A percentile compares a stretch with the other conserved stretches of the same genome.
Evolutionary conservation across 441 rosid species (phyloP).

Genomic region (Pelargonium myrrhifolium): DNA sequence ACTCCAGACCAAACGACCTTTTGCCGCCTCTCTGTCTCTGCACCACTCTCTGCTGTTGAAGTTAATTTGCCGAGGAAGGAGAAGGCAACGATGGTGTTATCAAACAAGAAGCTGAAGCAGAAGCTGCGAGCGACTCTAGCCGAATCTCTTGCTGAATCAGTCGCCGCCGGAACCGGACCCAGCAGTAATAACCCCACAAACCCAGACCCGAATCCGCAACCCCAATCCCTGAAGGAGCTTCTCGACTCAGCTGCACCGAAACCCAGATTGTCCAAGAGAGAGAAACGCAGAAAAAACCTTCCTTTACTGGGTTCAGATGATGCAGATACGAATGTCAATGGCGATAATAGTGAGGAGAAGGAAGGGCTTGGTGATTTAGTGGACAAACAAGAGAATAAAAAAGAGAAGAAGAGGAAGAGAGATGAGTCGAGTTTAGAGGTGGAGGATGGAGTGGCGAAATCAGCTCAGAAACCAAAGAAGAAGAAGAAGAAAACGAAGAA

Average conservation of each 20-base stretch:
- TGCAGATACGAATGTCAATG: conserved; percentile 12
- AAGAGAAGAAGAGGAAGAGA: conserved; percentile 40
- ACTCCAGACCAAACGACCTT: background rate
- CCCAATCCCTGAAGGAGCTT: conserved; percentile 44
- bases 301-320: conserved; percentile 23
- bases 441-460: conserved; percentile 20
- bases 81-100: conserved; percentile 49
- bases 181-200: background rate
- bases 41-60: background rate
- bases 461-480: conserved; percentile 24
- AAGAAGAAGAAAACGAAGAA: conserved; percentile 33
- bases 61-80: background rate
- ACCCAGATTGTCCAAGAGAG: conserved; percentile 69
- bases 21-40: background rate
- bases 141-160: conserved; percentile 26
- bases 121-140: conserved; percentile 45
- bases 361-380: conserved; percentile 13
- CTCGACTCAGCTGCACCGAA: conserved; percentile 49
- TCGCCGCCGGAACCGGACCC: conserved; percentile 17
- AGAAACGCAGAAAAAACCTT: conserved; percentile 42
- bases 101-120: conserved; percentile 90
- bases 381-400: conserved; percentile 23
- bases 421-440: conserved; percentile 16
- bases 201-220: conserved; percentile 25
- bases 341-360: conserved; percentile 14